Base-by-base conservation (phyloP, 2,329 filamentous ascomycete species). In the Hymenoscyphus fraxineus region DNA sequence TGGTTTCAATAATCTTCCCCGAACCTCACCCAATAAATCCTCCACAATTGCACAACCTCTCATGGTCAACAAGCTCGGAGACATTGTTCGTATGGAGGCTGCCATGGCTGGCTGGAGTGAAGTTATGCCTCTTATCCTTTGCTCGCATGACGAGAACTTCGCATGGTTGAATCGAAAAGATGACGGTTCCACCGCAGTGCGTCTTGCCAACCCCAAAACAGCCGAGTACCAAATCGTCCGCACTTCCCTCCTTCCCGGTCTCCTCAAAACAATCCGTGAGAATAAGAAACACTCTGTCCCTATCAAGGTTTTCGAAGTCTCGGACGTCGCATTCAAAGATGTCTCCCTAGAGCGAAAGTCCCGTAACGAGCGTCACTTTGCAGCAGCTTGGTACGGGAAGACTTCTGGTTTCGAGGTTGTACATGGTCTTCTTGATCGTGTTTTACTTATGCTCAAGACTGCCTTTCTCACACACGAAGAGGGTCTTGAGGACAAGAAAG, bases 121-220 rank as follows among this genome's bases (percentile, higher is more conserved):
- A 80, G 94, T 97, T 63, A 89, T 99, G 85, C 94, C 95, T 32
- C 83, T 99, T 35, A 98, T 97, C 71, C 86, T 99, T 63, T 99
- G 95, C 83, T 96, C 92, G 57, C 93, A 97, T 77, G 94, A 98
- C 74, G 95, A 99, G 83, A 99, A 99, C 81, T 99, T 98, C 77
- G 89, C 84, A 65, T 97, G 92, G 90, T 82, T 99, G 60, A 97
- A 97, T 80, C 89, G 93, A 74, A 88, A 88, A 74, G 93, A 97
- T 71, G 91, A 96, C 73, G 92, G 92, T 68, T 88, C 84, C 65
- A 92, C 89, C 0, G 93, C 92, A 35, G 87, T 97, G 70, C 88
- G 87, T 72, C 88, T 97, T 51, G 91, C 91, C 68, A 97, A 97
- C 77, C 93, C 93, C 63, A 97, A 97, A 82, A 96, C 93, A 0